phyloP scores from a whole-genome alignment of 139 green algal genomes.

The Volvox reticuliferus region DNA sequence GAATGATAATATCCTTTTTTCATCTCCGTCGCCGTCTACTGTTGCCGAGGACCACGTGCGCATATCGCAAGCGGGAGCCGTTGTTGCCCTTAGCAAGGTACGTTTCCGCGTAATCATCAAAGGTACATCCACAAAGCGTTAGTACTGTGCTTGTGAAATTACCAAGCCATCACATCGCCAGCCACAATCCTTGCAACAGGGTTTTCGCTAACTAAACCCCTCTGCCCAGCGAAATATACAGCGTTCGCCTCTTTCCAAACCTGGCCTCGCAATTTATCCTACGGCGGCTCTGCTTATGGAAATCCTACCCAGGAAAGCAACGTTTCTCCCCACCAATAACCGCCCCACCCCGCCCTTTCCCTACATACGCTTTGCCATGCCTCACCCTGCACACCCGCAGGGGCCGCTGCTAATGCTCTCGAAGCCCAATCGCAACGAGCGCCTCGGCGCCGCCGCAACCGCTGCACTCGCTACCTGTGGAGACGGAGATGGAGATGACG shows the following conservation, averaged over 20 bases:
- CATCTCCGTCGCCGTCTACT: not conserved
- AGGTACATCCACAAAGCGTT: too few species aligned
- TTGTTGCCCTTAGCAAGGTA: too few species aligned
- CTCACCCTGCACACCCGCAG: not conserved
- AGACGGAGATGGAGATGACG: not conserved
- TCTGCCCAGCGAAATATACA: not conserved
- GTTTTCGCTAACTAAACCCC: not conserved
- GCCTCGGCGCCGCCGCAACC: not conserved
- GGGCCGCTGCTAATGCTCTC: not conserved
- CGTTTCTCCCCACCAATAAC: not conserved
- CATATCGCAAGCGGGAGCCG: too few species aligned
- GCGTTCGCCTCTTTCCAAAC: not conserved
- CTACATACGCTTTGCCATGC: not conserved
- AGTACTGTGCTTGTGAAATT: too few species aligned
- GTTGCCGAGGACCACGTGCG: too few species aligned
- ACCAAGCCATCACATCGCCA: too few species aligned
- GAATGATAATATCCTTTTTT: not conserved
- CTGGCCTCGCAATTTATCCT: too few species aligned
- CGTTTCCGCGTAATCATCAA: too few species aligned
- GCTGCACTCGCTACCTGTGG: not conserved
- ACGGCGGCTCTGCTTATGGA: too few species aligned
- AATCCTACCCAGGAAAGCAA: too few species aligned
- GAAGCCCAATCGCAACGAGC: not conserved
- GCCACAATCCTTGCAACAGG: too few species aligned
- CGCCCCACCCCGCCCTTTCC: not conserved